phyloP scores from a whole-genome alignment of 2,329 filamentous ascomycete species.

The Rhinocladiella similis region DNA sequence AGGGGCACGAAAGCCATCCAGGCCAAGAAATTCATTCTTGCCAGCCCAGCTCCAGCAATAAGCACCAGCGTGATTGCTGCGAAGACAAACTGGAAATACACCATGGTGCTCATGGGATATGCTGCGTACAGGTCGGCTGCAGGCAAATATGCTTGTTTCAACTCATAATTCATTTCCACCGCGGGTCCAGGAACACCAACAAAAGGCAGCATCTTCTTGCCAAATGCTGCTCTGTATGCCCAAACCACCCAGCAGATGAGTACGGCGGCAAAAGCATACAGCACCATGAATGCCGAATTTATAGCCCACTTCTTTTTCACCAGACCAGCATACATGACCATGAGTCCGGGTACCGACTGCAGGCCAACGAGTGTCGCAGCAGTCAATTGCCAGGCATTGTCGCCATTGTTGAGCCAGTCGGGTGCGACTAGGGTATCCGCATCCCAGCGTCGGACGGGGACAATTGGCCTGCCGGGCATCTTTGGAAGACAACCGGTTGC shows the following conservation, averaged over 20 bases:
- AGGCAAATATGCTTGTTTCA: slow-evolving; percentile 45
- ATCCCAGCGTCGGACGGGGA: slow-evolving; percentile 21
- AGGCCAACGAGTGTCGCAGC: slow-evolving; percentile 52
- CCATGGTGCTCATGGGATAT: slow-evolving; percentile 51
- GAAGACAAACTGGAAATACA: slow-evolving; percentile 57
- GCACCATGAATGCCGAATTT: slow-evolving; percentile 53
- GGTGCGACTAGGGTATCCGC: slow-evolving; percentile 25
- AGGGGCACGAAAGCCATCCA: slow-evolving; percentile 56
- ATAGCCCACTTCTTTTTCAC: slow-evolving; percentile 49
- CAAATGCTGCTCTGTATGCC: slow-evolving; percentile 52
- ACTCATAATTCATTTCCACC: slow-evolving; percentile 45
- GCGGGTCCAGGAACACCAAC: slow-evolving; percentile 50
- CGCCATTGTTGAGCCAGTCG: slow-evolving; percentile 45
- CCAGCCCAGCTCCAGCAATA: slow-evolving; percentile 48
- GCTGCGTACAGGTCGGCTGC: slow-evolving; percentile 42
- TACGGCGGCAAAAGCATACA: slow-evolving; percentile 51
- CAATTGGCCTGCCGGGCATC: neutral
- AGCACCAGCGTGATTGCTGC: slow-evolving; percentile 53
- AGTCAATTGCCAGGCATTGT: slow-evolving; percentile 56
- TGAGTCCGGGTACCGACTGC: slow-evolving; percentile 52
- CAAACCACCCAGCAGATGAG: slow-evolving; percentile 54
- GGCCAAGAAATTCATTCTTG: slow-evolving; percentile 52
- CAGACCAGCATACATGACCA: slow-evolving; percentile 51
- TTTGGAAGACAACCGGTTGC: neutral
- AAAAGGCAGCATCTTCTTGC: slow-evolving; percentile 51